These are phyloP conservation scores for Kwoniella sp. DNA, from an alignment of 768 basidiomycete species.

Conservation along the genomic window DNA sequence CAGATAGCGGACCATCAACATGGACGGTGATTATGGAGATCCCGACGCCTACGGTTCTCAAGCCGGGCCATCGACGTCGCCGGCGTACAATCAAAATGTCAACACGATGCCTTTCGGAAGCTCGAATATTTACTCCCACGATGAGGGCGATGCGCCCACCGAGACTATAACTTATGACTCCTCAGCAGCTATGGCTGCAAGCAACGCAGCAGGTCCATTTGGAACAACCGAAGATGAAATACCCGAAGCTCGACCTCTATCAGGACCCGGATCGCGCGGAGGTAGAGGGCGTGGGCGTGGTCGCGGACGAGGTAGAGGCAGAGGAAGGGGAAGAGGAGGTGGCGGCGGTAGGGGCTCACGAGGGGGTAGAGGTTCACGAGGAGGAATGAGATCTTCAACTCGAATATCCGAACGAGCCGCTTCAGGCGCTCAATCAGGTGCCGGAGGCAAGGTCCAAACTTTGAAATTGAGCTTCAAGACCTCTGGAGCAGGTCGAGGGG, in stretches of 20 bases:
- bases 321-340: conserved; percentile 29
- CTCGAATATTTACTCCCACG: not conserved
- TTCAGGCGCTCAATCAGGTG: conserved; percentile 4
- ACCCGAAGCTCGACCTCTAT: conserved; percentile 7
- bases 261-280: conserved; percentile 27
- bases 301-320: conserved; percentile 22
- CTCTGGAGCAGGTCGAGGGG: conserved; percentile 15
- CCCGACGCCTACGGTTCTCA: not conserved
- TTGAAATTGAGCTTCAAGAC: conserved; percentile 41
- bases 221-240: not conserved
- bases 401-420: conserved; percentile 24
- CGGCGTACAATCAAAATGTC: not conserved
- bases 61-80: not conserved
- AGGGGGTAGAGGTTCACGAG: conserved; percentile 21
- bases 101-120: not conserved
- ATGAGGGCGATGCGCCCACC: no score
- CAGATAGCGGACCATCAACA: not conserved
- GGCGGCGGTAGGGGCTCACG: conserved; percentile 24
- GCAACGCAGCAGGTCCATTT: not conserved
- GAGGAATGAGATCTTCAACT: conserved; percentile 22
- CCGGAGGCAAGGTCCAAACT: conserved; percentile 13
- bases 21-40: not conserved
- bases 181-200: no score
- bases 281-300: conserved; percentile 33
- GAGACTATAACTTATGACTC: no score